These are phyloP conservation scores for Penicillium nucicola DNA, from an alignment of 495 filamentous ascomycete genomes.

Conservation along the genomic window DNA sequence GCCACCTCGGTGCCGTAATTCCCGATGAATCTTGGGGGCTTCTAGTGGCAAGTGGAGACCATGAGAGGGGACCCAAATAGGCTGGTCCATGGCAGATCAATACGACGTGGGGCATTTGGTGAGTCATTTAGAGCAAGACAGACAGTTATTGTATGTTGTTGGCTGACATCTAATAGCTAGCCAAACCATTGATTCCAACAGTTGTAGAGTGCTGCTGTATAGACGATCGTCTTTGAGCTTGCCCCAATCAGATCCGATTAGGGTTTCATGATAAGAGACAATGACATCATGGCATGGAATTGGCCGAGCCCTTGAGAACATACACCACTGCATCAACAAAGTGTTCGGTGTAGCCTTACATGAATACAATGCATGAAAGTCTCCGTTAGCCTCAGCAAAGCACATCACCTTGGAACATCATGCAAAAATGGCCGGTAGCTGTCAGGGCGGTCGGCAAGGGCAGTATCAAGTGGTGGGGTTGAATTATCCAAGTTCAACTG, in stretches of 20 bases:
- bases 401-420: neutral
- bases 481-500: neutral
- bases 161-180: too few relatives aligned
- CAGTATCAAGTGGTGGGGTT: conserved; percentile 20
- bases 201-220: neutral
- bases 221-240: neutral
- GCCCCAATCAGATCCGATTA: conserved; percentile 7
- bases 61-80: neutral
- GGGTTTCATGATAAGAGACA: neutral
- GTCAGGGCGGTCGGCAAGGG: conserved; percentile 7
- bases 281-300: too few relatives aligned
- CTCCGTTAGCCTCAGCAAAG: conserved; percentile 4
- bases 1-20: conserved; percentile 15
- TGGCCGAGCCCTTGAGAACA: too few relatives aligned
- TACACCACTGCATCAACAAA: too few relatives aligned
- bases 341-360: too few relatives aligned
- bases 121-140: neutral
- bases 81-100: conserved; percentile 12
- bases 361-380: neutral
- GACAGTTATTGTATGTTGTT: neutral
- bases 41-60: conserved; percentile 11
- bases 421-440: too few relatives aligned
- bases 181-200: too few relatives aligned
- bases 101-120: conserved; percentile 4
- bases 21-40: conserved; percentile 3